A percentile compares a stretch with the other conserved stretches of the same genome.
Conservation (phyloP, 768 basidiomycete species). For the Mycena epipterygia region DNA sequence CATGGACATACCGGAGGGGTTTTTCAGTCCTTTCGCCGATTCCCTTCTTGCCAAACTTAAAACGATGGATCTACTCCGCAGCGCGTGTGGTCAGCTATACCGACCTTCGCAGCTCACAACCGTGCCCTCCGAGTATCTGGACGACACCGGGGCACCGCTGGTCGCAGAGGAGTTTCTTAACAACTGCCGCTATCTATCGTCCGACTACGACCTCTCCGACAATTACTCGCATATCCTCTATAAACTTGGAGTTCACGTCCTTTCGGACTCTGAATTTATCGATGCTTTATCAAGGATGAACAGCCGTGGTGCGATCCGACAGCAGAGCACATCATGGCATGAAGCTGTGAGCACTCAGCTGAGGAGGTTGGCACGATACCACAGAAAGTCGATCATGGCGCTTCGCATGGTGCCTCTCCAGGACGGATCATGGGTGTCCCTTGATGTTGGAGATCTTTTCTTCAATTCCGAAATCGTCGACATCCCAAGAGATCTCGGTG, state of each 20-base stretch:
- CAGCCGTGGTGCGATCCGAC: background rate
- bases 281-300: background rate
- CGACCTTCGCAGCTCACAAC: conserved; percentile 9
- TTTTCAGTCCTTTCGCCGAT: conserved; percentile 29
- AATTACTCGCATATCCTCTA: background rate
- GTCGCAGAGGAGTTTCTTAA: background rate
- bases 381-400: background rate
- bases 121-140: background rate
- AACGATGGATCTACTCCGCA: conserved; percentile 31
- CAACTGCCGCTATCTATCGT: background rate
- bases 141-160: background rate
- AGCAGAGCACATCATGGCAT: background rate
- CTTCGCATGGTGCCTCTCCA: conserved; percentile 13
- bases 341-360: background rate
- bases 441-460: background rate
- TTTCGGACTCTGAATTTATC: background rate
- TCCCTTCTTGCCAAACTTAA: conserved; percentile 27
- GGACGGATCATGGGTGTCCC: conserved; percentile 7
- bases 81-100: conserved; percentile 22
- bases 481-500: conserved; percentile 2
- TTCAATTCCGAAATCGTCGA: conserved; percentile 8
- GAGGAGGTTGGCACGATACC: background rate
- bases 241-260: background rate
- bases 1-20: conserved; percentile 23
- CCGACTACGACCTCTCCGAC: conserved; percentile 6